Evolutionary conservation across 1,284 basidiomycete species (phyloP).

Genomic region (Papiliotrema flavescens): DNA sequence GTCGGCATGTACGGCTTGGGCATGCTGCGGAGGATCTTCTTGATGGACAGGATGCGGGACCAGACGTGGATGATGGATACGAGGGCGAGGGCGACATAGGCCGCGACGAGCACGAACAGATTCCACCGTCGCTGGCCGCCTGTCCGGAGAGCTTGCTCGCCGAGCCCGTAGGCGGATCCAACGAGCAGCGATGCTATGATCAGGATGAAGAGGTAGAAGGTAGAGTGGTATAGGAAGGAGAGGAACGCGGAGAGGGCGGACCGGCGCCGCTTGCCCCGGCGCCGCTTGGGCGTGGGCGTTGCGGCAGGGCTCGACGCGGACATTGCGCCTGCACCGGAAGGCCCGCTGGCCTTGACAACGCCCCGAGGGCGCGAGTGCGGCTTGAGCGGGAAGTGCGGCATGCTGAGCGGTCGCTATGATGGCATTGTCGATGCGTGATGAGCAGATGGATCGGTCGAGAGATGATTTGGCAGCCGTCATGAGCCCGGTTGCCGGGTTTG

Average conservation of each 20-base stretch:
- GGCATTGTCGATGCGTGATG: too few species aligned
- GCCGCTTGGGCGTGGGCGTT: not conserved
- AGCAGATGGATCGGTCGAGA: too few species aligned
- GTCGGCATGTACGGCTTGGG: slow-evolving; percentile 66
- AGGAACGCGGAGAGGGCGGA: slow-evolving; percentile 5
- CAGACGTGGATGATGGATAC: slow-evolving; percentile 34
- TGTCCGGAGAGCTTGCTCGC: slow-evolving; percentile 41
- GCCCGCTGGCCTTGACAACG: not conserved
- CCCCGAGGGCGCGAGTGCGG: not conserved
- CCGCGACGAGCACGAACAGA: slow-evolving; percentile 39
- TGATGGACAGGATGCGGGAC: slow-evolving; percentile 40
- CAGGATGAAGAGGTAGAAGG: slow-evolving; percentile 41
- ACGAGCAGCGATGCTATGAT: slow-evolving; percentile 35
- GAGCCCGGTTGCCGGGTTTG: too few species aligned
- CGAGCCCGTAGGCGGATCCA: slow-evolving; percentile 39
- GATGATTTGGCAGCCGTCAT: too few species aligned
- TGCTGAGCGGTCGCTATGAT: too few species aligned
- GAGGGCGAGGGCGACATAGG: slow-evolving; percentile 33
- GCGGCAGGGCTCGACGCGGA: not conserved
- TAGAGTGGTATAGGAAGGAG: slow-evolving; percentile 42
- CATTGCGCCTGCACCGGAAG: not conserved
- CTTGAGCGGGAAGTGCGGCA: not conserved
- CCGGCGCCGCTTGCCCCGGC: not conserved
- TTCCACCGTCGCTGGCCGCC: slow-evolving; percentile 41
- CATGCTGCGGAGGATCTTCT: slow-evolving; percentile 51